Evolutionary conservation across 225 moss, liverwort and hornwort species (phyloP).

Genomic region (Climacium dendroides): DNA sequence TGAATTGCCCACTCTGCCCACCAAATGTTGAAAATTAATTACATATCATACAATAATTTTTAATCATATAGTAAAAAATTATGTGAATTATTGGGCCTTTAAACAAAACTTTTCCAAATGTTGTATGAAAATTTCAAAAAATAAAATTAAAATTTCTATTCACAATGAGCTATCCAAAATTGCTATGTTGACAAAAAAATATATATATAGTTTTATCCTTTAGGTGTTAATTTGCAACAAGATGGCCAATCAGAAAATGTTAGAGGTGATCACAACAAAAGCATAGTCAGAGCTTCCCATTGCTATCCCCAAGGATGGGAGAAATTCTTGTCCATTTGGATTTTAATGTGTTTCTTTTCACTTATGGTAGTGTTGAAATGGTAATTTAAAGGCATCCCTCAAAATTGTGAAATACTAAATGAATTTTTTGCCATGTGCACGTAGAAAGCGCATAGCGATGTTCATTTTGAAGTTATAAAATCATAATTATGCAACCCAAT

Average conservation of each 20-base stretch:
- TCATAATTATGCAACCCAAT: not conserved
- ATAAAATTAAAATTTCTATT: too few species aligned
- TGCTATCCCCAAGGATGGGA: fast-evolving
- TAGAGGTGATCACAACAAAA: not conserved
- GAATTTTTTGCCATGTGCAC: fast-evolving
- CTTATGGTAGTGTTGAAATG: fast-evolving
- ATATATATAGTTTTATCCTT: too few species aligned
- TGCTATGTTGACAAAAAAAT: too few species aligned
- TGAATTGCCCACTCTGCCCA: too few species aligned
- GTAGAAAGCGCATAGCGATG: not conserved
- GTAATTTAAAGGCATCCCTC: fast-evolving
- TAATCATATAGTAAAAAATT: too few species aligned
- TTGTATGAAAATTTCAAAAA: too few species aligned
- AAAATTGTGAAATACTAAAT: not conserved
- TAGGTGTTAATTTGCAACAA: too few species aligned
- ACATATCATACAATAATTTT: too few species aligned
- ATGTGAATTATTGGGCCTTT: too few species aligned
- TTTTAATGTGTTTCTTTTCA: not conserved
- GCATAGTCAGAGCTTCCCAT: not conserved
- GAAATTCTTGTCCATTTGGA: not conserved
- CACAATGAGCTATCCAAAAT: too few species aligned
- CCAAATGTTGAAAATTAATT: too few species aligned
- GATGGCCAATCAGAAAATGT: not conserved
- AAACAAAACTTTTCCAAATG: too few species aligned
- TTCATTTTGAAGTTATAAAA: not conserved